Percentiles rank a stretch among this genome's conserved stretches.
Evolutionary conservation across 2,329 filamentous ascomycete species (phyloP).

Genomic region (Ophiosphaerella herpotricha): DNA sequence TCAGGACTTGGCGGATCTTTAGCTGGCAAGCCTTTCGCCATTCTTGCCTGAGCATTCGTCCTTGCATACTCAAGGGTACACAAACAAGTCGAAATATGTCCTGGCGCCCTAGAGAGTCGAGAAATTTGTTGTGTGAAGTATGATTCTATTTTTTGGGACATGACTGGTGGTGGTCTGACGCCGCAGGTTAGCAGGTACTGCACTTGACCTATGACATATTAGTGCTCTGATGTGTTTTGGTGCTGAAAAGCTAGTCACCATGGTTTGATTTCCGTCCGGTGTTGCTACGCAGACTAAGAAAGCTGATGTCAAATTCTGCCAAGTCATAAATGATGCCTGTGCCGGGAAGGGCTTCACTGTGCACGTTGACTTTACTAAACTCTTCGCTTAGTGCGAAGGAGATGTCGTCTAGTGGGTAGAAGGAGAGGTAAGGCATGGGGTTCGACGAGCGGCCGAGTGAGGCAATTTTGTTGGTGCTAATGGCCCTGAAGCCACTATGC

Average conservation of each 20-base stretch:
- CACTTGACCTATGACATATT: conserved; percentile 9
- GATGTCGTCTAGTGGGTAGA: conserved; percentile 46
- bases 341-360: conserved; percentile 38
- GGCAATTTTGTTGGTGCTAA: conserved; percentile 29
- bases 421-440: conserved; percentile 42
- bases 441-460: conserved; percentile 10
- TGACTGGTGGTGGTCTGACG: conserved; percentile 14
- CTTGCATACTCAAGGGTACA: conserved; percentile 33
- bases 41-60: conserved; percentile 37
- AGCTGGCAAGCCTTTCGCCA: conserved; percentile 32
- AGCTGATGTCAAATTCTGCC: conserved; percentile 36
- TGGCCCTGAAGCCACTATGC: conserved; percentile 39
- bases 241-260: background rate
- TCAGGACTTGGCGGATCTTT: conserved; percentile 28
- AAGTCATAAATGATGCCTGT: conserved; percentile 33
- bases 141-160: background rate
- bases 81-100: conserved; percentile 27
- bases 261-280: conserved; percentile 7
- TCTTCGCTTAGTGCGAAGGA: conserved; percentile 41
- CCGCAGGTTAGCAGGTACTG: conserved; percentile 22
- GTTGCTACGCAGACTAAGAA: conserved; percentile 20
- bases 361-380: conserved; percentile 42
- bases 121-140: conserved; percentile 27
- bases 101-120: conserved; percentile 11
- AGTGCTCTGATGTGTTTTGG: no score